phyloP scores from a whole-genome alignment of 2,329 filamentous ascomycete species.

The Didymellaceae sp. region DNA sequence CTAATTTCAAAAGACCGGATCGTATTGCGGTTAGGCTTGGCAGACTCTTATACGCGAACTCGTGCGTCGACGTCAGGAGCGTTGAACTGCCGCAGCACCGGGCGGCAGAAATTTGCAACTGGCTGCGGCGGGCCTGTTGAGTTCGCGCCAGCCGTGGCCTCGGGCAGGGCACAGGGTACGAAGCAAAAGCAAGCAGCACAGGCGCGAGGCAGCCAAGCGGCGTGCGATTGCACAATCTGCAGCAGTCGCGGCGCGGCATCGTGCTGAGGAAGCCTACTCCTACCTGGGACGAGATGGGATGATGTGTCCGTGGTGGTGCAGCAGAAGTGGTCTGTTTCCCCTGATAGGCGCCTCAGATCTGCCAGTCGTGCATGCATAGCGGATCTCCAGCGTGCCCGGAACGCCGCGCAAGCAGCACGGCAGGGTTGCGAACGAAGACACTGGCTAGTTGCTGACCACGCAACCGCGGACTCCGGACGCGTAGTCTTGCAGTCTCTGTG shows the following conservation, averaged over 20 bases:
- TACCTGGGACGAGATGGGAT: too few species aligned
- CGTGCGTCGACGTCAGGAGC: constrained; percentile 37
- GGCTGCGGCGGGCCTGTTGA: constrained; percentile 26
- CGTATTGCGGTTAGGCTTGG: constrained; percentile 27
- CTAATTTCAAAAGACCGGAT: constrained; percentile 20
- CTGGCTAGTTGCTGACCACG: constrained; percentile 9
- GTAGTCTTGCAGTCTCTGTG: too few species aligned
- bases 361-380: constrained; percentile 17
- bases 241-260: neutral
- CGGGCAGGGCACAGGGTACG: too few species aligned
- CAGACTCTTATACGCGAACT: constrained; percentile 13
- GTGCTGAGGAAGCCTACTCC: constrained; percentile 2
- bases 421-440: constrained; percentile 2
- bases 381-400: constrained; percentile 20
- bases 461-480: constrained; percentile 1
- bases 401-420: constrained; percentile 19
- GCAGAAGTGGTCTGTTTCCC: constrained; percentile 9
- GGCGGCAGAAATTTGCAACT: constrained; percentile 18
- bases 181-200: constrained; percentile 7
- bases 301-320: neutral
- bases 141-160: constrained; percentile 20
- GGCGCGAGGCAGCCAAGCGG: neutral
- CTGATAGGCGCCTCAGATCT: constrained; percentile 20
- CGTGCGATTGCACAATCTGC: constrained; percentile 4
- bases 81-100: constrained; percentile 23